Conservation (phyloP, 495 filamentous ascomycete species). For the Penicillium angulare region DNA sequence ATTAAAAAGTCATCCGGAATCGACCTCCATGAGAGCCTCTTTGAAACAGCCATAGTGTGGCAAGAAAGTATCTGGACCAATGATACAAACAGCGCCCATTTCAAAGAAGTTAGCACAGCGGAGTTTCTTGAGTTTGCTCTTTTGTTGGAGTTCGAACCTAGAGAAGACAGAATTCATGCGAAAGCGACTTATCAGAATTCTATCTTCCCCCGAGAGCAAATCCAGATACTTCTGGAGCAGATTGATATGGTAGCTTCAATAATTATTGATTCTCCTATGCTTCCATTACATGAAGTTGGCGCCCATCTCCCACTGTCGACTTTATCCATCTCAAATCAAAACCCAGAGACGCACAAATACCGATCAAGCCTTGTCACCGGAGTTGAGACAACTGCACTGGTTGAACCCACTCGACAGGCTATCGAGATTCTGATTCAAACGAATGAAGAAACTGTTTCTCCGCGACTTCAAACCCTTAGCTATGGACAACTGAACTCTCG, state of each 20-base stretch:
- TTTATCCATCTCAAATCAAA: conserved; percentile 57
- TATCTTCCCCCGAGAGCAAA: conserved; percentile 47
- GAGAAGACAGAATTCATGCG: conserved; percentile 31
- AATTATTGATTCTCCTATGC: conserved; percentile 41
- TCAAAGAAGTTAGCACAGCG: conserved; percentile 50
- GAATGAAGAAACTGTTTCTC: conserved; percentile 11
- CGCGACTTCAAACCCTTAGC: conserved; percentile 44
- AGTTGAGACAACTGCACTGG: conserved; percentile 51
- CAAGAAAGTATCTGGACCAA: conserved; percentile 61
- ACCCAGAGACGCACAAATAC: conserved; percentile 12
- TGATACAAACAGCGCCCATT: conserved; percentile 18
- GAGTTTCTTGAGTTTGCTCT: conserved; percentile 74
- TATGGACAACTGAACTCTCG: conserved; percentile 60
- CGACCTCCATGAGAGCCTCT: conserved; percentile 48
- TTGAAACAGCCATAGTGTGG: conserved; percentile 74
- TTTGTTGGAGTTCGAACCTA: conserved; percentile 68
- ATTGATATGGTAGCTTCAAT: conserved; percentile 50
- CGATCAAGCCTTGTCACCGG: conserved; percentile 40
- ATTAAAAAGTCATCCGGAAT: conserved; percentile 60
- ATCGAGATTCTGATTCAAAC: conserved; percentile 57
- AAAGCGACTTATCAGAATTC: conserved; percentile 53
- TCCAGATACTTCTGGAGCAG: conserved; percentile 54
- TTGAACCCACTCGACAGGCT: conserved; percentile 53
- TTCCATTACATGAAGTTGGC: conserved; percentile 32
- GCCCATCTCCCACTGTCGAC: conserved; percentile 28